Evolutionary conservation across 768 basidiomycete species (phyloP).

Genomic region (Psilocybe azurescens): DNA sequence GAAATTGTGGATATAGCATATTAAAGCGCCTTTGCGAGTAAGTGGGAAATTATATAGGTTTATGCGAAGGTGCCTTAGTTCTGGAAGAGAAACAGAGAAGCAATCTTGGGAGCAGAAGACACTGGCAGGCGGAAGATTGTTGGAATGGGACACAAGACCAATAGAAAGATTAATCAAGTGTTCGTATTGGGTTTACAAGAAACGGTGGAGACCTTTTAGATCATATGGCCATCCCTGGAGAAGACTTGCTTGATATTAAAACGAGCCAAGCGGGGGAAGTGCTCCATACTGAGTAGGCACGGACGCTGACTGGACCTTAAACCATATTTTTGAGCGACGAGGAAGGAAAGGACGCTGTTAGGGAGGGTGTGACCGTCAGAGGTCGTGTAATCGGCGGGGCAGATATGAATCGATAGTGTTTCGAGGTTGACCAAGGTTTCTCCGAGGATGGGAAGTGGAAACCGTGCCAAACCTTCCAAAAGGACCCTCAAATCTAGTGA

Average conservation of each 20-base stretch:
- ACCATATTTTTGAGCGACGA: background rate
- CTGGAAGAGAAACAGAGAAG: slow-evolving; percentile 6
- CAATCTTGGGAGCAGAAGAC: background rate
- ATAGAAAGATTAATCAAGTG: background rate
- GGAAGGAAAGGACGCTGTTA: slow-evolving; percentile 4
- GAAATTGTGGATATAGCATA: background rate
- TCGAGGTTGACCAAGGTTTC: background rate
- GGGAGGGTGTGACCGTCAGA: background rate
- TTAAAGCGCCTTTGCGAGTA: background rate
- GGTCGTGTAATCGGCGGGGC: background rate
- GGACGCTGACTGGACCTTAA: slow-evolving; percentile 3
- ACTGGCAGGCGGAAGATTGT: background rate
- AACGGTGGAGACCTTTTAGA: background rate
- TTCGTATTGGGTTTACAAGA: slow-evolving; percentile 1
- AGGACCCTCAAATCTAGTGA: slow-evolving; percentile 4
- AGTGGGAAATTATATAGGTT: background rate
- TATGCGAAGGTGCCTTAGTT: slow-evolving; percentile 2
- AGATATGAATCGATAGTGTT: background rate
- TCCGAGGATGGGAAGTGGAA: background rate
- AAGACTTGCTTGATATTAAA: slow-evolving; percentile 3
- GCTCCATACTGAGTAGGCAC: background rate
- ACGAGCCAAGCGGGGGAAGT: background rate
- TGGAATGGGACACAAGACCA: background rate
- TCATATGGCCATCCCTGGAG: background rate
- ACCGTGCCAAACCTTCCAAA: background rate